Percentiles rank a stretch among this genome's conserved stretches.
Evolutionary conservation across 495 filamentous ascomycete species (phyloP).

Genomic region (Annulohypoxylon stygium): DNA sequence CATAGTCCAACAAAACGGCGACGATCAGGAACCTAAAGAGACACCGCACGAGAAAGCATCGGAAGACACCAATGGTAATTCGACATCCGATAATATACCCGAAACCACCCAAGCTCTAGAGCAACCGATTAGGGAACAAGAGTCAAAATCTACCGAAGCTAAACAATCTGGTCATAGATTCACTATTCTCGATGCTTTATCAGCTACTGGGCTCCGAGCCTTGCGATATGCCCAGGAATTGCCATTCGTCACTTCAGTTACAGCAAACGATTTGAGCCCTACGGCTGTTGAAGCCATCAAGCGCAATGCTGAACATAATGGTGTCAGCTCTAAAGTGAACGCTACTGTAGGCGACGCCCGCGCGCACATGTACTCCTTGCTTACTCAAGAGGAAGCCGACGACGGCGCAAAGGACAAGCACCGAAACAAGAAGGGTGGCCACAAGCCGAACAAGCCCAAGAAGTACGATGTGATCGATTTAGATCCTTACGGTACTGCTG

Average conservation of each 20-base stretch:
- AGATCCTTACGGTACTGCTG: slow-evolving; percentile 94
- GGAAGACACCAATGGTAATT: neutral
- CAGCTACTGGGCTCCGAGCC: slow-evolving; percentile 92
- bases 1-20: slow-evolving; percentile 35
- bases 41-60: slow-evolving; percentile 17
- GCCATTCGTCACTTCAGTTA: slow-evolving; percentile 81
- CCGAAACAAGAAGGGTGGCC: slow-evolving; percentile 43
- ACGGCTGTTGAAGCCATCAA: slow-evolving; percentile 84
- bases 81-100: neutral
- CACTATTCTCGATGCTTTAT: slow-evolving; percentile 92
- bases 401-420: slow-evolving; percentile 47
- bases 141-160: slow-evolving; percentile 34
- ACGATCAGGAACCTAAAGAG: slow-evolving; percentile 36
- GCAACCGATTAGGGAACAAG: slow-evolving; percentile 41
- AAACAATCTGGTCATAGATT: slow-evolving; percentile 61
- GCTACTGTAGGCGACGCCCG: slow-evolving; percentile 83
- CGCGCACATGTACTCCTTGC: slow-evolving; percentile 85
- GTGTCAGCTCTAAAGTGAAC: slow-evolving; percentile 74
- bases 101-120: slow-evolving; percentile 12
- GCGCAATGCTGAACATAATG: slow-evolving; percentile 86
- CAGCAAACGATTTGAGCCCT: slow-evolving; percentile 87
- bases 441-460: slow-evolving; percentile 41
- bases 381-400: slow-evolving; percentile 55
- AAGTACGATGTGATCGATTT: slow-evolving; percentile 95
- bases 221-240: slow-evolving; percentile 93